Percentiles rank a stretch among this genome's conserved stretches.
Conservation (phyloP, 2,329 filamentous ascomycete species). For the Fusarium fujikuroi region DNA sequence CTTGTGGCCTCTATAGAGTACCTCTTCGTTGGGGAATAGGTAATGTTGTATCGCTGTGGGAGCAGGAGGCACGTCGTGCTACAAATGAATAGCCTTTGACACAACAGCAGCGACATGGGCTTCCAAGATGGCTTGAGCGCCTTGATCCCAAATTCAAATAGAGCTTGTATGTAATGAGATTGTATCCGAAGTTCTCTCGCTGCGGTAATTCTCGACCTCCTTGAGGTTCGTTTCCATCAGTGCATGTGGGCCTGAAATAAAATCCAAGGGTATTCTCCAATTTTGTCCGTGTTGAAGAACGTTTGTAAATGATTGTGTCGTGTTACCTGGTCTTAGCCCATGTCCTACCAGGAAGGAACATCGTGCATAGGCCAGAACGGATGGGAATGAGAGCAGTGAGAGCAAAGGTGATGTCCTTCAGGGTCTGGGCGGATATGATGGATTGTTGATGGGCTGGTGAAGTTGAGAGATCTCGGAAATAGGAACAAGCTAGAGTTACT, state of each 20-base stretch:
- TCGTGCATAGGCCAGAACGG: neutral
- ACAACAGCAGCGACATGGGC: accelerated
- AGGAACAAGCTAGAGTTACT: neutral
- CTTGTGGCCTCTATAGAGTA: too few species aligned
- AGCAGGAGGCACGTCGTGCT: neutral
- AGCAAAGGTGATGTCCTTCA: accelerated
- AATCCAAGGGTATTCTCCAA: neutral
- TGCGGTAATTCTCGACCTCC: neutral
- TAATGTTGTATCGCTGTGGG: too few species aligned
- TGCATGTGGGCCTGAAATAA: neutral
- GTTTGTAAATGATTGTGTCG: accelerated
- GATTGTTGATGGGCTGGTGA: neutral
- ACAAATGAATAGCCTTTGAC: neutral
- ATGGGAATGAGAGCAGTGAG: accelerated
- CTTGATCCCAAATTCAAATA: accelerated
- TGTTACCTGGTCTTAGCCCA: neutral
- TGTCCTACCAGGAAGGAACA: neutral
- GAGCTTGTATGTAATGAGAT: accelerated
- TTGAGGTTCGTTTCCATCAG: neutral
- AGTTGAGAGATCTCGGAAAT: accelerated
- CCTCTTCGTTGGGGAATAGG: too few species aligned
- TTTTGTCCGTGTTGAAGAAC: accelerated
- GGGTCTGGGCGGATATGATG: neutral
- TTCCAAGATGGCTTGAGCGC: accelerated
- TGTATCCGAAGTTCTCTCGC: accelerated